A percentile compares a stretch with the other conserved stretches of the same genome.
These are phyloP conservation scores for Astragalus membranaceus DNA, from an alignment of 306 rosid species.

Conservation along the genomic window DNA sequence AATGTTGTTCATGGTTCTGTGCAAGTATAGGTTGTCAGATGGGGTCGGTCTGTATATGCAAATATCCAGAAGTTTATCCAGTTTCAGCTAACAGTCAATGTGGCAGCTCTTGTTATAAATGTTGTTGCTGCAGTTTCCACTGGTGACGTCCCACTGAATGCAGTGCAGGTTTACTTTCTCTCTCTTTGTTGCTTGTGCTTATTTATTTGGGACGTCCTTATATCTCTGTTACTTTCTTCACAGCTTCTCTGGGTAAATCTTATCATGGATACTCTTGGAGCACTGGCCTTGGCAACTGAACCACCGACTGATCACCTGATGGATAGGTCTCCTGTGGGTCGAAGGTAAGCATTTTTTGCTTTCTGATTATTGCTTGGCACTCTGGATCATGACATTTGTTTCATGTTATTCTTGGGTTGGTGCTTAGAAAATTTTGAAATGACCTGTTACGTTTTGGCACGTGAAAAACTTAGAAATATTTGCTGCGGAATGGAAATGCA, in stretches of 20 bases:
- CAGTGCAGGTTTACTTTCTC: conserved; percentile 77
- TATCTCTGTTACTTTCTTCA: conserved; percentile 5
- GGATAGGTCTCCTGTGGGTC: conserved; percentile 86
- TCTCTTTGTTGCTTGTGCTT: background rate
- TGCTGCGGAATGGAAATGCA: background rate
- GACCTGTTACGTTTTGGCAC: background rate
- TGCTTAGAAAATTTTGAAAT: conserved; percentile 1
- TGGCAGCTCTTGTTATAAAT: conserved; percentile 90
- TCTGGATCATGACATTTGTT: conserved; percentile 1
- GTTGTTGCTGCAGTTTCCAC: conserved; percentile 86
- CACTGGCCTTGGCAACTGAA: conserved; percentile 96
- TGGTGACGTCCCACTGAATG: conserved; percentile 89
- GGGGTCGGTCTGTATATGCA: conserved; percentile 99
- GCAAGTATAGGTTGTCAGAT: conserved; percentile 76
- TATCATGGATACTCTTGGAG: conserved; percentile 99
- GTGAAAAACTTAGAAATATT: background rate
- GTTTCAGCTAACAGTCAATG: conserved; percentile 97
- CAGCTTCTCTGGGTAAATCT: conserved; percentile 99
- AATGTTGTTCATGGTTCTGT: background rate
- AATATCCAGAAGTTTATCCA: conserved; percentile 99
- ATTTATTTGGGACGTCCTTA: conserved; percentile 9
- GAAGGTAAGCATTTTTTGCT: conserved; percentile 43
- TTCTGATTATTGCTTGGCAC: background rate
- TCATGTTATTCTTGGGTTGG: background rate
- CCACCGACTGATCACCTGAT: conserved; percentile 97